Evolutionary conservation across 2,329 filamentous ascomycete species (phyloP), one percentile per base, ranked within the genome.

Genomic region (Rhytidhysteron rufulum): DNA sequence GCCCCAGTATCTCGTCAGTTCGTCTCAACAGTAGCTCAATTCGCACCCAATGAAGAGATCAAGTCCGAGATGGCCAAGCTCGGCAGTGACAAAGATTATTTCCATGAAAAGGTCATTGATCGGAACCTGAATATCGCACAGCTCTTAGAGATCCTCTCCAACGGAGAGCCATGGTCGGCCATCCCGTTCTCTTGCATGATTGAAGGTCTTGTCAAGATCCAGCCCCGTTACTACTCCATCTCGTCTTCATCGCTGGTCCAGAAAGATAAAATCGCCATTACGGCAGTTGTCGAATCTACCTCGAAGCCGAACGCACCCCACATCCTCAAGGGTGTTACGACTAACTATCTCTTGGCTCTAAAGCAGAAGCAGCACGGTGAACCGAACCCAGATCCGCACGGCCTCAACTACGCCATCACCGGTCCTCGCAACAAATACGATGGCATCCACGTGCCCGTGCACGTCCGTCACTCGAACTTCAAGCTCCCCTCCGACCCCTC

Each of bases 211-310:
- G 87, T 83, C 69, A 97, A 96, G 75, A 82, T 98, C 42, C 93
- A 98, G 68, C 91, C 93, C 29, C 88, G 93, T 36, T 98, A 97
- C 77, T 98, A 98, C 74, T 98, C 94, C 36, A 98, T 98, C 66
- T 98, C 93, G 2, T 98, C 94, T 1, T 97, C 93, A 1, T 96
- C 93, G 5, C 67, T 89, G 7, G 90, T 95, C 13, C 90, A 98
- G 63, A 90, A 93, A 63, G 84, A 95, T 69, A 91, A 89, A 72
- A 89, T 98, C 51, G 88, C 93, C 45, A 86, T 98, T 57, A 98
- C 93, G 13, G 91, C 91, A 42, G 85, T 97, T 30, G 91, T 98
- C 43, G 93, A 97, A 66, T 88, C 84, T 10, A 78, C 89, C 53
- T 70, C 80, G 43, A 79, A 95, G 49, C 83, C 88, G 16, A 86